Conservation (phyloP, 768 basidiomycete genomes). For the Russula olivacea region DNA sequence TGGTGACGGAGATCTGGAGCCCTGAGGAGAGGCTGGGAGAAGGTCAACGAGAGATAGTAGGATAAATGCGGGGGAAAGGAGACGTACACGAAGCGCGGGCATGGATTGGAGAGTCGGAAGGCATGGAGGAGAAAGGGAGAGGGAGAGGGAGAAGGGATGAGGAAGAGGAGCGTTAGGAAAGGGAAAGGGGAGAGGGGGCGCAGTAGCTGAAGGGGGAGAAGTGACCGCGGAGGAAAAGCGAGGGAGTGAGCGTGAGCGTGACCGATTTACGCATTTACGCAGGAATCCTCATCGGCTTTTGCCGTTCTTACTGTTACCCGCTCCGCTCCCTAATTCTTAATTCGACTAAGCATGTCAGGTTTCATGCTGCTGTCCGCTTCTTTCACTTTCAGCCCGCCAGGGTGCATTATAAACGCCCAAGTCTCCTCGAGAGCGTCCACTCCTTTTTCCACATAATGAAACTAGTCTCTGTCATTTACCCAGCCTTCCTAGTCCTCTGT, state of each 20-base stretch:
- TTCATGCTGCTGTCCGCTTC: no score
- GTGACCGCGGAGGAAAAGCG: conserved; percentile 18
- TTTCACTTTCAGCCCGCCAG: no score
- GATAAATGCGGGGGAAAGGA: conserved; percentile 25
- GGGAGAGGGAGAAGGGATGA: conserved; percentile 24
- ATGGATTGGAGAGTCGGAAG: conserved; percentile 53
- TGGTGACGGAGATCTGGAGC: conserved; percentile 73
- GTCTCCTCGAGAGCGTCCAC: conserved; percentile 5
- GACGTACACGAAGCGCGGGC: conserved; percentile 47
- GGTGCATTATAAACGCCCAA: no score
- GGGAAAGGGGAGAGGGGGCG: neutral
- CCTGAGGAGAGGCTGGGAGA: conserved; percentile 49
- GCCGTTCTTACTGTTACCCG: neutral
- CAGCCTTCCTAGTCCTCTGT: neutral
- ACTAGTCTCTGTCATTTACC: neutral
- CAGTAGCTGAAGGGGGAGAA: conserved; percentile 11
- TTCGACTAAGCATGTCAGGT: no score
- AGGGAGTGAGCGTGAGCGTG: conserved; percentile 7
- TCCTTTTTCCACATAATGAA: neutral
- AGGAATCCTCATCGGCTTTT: neutral
- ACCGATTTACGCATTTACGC: neutral
- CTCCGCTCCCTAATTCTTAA: no score
- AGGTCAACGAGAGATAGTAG: conserved; percentile 25
- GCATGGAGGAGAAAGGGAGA: conserved; percentile 44
- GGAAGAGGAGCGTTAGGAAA: conserved; percentile 24